Evolutionary conservation across 176 grass and related monocot genomes (phyloP), one percentile per base, ranked within the genome.

Genomic region (Raddia distichophylla): DNA sequence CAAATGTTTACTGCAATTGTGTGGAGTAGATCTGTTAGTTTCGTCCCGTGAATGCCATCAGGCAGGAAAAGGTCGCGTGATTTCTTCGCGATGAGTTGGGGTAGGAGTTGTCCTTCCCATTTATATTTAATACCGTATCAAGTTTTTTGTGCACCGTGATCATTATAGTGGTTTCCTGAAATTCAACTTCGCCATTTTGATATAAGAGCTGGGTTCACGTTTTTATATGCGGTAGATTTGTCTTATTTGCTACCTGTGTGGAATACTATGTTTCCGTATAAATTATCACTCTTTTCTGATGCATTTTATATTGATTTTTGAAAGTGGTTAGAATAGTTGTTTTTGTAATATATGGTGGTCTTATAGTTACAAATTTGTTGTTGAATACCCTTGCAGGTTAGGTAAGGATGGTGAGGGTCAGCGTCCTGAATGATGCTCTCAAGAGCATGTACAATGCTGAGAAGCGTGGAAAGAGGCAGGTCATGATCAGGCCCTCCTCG

Each of bases 371-470:
- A 32, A 11, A 58, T 54, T 37, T 58, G 18, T 27, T 34, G 60
- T 18, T 57, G 7, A 12, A 5, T 57, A 1, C 20, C 3, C 16
- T 35, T 70, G 44, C 10, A 70, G 27, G 64, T 64, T 61, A 74
- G 60, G 60, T 5, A 84, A 75, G 45, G 48, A 86, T 86, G 84
- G 84, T 86, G 84, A 86, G 84, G 69, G 68, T 86, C 8, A 86
- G 84, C 17, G 84, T 86, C 15, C 68, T 86, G 57, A 86, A 86
- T 45, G 84, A 86, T 64, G 84, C 84, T 56, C 84, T 86, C 67
- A 86, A 86, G 60, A 80, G 76, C 68, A 86, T 86, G 84, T 86
- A 86, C 67, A 86, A 86, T 19, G 84, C 84, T 48, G 84, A 86
- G 49, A 86, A 86, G 76, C 84, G 84, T 71, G 84, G 84, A 33